Conservation (phyloP, 768 basidiomycete genomes). For the Amanita subjunquillea region DNA sequence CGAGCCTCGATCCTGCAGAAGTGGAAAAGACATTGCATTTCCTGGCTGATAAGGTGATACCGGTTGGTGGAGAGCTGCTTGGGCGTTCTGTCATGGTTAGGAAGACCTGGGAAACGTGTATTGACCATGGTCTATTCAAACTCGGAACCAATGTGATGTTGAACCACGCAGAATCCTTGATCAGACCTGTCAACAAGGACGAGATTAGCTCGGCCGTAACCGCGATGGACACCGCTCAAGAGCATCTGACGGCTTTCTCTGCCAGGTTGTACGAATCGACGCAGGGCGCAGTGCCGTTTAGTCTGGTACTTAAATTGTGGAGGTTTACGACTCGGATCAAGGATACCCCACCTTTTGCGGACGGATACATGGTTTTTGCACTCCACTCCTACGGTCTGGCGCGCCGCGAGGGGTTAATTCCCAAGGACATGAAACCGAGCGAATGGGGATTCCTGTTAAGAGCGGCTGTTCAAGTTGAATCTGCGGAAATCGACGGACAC, state of each 20-base stretch:
- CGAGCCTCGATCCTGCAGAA: not conserved
- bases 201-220: not conserved
- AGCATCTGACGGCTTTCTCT: not conserved
- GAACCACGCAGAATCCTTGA: not conserved
- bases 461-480: conserved; percentile 27
- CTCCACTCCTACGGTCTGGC: conserved; percentile 36
- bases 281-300: conserved; percentile 13
- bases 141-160: not conserved
- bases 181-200: not conserved
- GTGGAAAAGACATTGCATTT: conserved; percentile 13
- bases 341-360: conserved; percentile 16
- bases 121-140: not conserved
- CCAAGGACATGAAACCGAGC: conserved; percentile 18
- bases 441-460: conserved; percentile 41
- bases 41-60: conserved; percentile 8
- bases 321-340: conserved; percentile 22
- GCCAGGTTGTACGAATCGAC: not conserved
- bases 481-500: conserved; percentile 17
- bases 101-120: not conserved
- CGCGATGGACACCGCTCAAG: not conserved
- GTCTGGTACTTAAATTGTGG: conserved; percentile 21
- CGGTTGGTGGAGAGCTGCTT: not conserved
- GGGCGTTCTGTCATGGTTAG: not conserved
- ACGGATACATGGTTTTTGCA: conserved; percentile 24
- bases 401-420: conserved; percentile 15